These are phyloP conservation scores for Beauveria pseudobassiana DNA, from an alignment of 2,329 filamentous ascomycete genomes.

Conservation along the genomic window DNA sequence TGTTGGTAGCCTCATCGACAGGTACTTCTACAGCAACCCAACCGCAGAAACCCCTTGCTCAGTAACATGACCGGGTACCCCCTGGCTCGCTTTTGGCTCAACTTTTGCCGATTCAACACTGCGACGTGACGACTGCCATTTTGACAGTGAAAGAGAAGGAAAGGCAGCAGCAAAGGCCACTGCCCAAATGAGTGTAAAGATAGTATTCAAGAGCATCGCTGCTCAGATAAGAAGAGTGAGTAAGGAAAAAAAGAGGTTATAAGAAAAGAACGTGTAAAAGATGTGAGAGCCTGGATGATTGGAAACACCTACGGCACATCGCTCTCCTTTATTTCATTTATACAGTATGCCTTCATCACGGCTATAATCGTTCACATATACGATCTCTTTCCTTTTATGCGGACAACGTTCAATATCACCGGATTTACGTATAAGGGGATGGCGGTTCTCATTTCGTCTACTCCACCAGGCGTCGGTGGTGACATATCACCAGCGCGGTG, in stretches of 20 bases:
- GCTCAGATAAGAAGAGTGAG: not conserved
- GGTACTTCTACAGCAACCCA: not conserved
- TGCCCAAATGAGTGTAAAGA: constrained; percentile 7
- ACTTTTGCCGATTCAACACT: not conserved
- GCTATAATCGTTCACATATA: not conserved
- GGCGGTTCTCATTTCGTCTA: constrained; percentile 1
- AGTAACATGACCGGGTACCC: not conserved
- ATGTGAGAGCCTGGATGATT: not conserved
- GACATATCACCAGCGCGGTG: not conserved
- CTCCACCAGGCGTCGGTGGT: not conserved
- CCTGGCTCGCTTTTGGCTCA: not conserved
- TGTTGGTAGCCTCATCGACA: not conserved
- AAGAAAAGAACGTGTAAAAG: not conserved
- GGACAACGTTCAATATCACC: not conserved
- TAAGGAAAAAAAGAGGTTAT: not conserved
- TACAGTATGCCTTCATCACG: not conserved
- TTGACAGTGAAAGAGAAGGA: constrained; percentile 1
- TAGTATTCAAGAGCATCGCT: constrained; percentile 6
- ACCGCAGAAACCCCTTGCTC: not conserved
- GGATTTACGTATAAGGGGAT: not conserved
- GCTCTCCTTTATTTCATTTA: not conserved
- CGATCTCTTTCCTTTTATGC: not conserved
- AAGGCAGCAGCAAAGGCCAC: not conserved
- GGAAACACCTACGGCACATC: not conserved
- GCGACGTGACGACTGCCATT: not conserved